These are phyloP conservation scores for Rosa hybrid DNA, from an alignment of 331 rosid genomes.

Conservation along the genomic window DNA sequence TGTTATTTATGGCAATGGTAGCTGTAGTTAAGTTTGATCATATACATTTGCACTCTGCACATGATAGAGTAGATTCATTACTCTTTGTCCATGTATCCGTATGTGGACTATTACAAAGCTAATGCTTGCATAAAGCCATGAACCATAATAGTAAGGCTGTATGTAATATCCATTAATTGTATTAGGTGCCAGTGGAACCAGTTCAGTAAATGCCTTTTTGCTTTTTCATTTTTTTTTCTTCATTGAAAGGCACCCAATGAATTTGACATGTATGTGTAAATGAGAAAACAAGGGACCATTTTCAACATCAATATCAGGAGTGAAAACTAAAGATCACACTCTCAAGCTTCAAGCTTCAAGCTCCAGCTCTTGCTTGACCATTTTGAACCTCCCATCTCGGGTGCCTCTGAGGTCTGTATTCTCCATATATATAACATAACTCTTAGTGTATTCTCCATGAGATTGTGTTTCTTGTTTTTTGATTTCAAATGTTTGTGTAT, in stretches of 20 bases:
- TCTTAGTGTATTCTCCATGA: background rate
- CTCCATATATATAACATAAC: background rate
- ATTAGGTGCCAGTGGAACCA: background rate
- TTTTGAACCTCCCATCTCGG: background rate
- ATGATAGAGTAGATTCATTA: background rate
- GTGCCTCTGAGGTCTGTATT: background rate
- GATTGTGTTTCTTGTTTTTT: background rate
- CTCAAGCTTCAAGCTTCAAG: background rate
- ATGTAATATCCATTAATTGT: background rate
- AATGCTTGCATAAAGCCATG: background rate
- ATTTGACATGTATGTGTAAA: background rate
- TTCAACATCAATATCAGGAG: background rate
- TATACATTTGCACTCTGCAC: background rate
- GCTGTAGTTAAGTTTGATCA: background rate
- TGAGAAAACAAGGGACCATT: background rate
- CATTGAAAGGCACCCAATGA: background rate
- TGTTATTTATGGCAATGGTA: background rate
- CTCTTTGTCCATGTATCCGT: background rate
- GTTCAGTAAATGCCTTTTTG: background rate
- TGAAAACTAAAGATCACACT: background rate
- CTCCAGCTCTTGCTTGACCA: background rate
- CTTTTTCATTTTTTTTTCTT: no score
- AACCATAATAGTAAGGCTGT: background rate
- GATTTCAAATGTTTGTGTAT: background rate
- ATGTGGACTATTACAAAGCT: background rate